Base-by-base conservation (phyloP, 176 grass and related monocot genomes). In the Calamus simplicifolius region DNA sequence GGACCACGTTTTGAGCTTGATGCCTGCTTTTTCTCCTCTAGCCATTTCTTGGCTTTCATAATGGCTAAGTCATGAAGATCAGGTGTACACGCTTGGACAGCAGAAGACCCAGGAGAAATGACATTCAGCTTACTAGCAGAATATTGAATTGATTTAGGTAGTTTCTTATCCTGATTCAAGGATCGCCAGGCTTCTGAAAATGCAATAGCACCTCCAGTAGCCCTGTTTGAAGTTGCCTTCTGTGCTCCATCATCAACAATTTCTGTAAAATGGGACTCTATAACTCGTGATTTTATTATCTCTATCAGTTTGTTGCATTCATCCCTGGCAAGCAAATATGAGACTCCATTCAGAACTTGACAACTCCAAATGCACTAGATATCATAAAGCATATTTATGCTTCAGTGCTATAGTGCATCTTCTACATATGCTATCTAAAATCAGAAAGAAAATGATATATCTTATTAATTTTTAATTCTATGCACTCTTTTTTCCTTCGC, bases 1-100 rank as follows among this genome's bases (percentile, higher is more conserved):
- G 35, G 35, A 54, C 81, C 67, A 59, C 73, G 56, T 30, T 72
- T 85, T 70, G 79, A 74, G 5, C 67, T 51, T 38, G 69, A 49
- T 43, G 62, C 79, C 59, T 76, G 79, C 52, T 74, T 98, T 77
- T 92, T 98, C 73, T 89, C 94, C 69, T 88, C 79, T 59, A 92
- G 43, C 94, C 94, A 98, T 86, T 89, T 98, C 73, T 85, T 98
- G 67, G 94, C 88, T 73, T 98, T 88, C 59, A 65, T 80, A 69
- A 92, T 65, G 29, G 93, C 88, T 54, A 75, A 56, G 50, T 29
- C 83, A 60, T 71, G 74, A 25, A 85, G 58, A 58, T 83, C 84
- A 0, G 86, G 81, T 29, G 75, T 43, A 25, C 48, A 84, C 72
- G 83, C 71, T 73, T 73, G 62, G 56, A 83, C 18, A 51, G 65